phyloP scores from a whole-genome alignment of 441 rosid genomes.

The Bocquillonia castaneifolia region DNA sequence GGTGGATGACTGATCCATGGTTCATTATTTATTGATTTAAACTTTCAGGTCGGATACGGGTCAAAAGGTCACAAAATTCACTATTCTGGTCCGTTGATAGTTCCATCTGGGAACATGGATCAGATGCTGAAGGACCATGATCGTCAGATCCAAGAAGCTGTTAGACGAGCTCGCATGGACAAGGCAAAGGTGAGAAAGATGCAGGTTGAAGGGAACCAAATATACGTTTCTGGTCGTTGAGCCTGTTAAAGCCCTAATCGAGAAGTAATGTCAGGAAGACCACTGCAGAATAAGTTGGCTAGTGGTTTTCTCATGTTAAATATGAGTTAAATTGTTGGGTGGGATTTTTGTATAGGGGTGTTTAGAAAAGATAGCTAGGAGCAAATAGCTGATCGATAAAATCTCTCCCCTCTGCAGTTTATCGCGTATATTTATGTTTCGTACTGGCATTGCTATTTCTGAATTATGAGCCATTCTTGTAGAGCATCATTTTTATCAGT shows the following conservation, averaged over 20 bases:
- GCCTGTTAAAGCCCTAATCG: conserved; percentile 17
- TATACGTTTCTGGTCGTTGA: conserved; percentile 68
- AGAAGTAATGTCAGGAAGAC: conserved; percentile 20
- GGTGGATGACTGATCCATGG: not conserved
- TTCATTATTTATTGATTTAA: conserved; percentile 7
- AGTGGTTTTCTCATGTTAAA: conserved; percentile 22
- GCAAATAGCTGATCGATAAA: conserved; percentile 27
- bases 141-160: conserved; percentile 91
- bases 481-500: conserved; percentile 32
- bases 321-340: conserved; percentile 15
- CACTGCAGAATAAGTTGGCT: conserved; percentile 21
- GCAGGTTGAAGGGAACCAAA: conserved; percentile 56
- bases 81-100: conserved; percentile 78
- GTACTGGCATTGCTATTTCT: conserved; percentile 23
- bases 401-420: conserved; percentile 20
- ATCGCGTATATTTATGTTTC: conserved; percentile 27
- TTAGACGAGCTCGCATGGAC: conserved; percentile 74
- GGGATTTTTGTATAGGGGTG: conserved; percentile 42
- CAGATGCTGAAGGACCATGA: conserved; percentile 90
- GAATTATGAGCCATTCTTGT: conserved; percentile 32
- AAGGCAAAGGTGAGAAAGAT: conserved; percentile 72
- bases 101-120: conserved; percentile 83
- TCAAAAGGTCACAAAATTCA: conserved; percentile 85
- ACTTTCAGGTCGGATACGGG: conserved; percentile 69
- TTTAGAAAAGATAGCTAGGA: conserved; percentile 27